Conservation (phyloP, 148 eudicot genomes). For the Dysphania ambrosioides region DNA sequence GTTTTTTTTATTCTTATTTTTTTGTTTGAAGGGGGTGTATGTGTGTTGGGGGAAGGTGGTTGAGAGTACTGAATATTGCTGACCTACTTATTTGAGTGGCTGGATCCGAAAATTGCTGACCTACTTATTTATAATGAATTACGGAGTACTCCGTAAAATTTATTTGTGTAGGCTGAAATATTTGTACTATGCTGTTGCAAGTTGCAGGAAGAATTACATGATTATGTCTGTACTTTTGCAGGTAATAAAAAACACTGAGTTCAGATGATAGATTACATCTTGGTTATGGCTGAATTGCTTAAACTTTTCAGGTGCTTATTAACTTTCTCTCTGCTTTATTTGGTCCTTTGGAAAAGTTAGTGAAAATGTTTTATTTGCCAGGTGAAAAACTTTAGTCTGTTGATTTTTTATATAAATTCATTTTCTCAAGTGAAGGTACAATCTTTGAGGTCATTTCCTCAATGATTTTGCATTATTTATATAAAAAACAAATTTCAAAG, state of each 20-base stretch:
- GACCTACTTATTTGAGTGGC: slow-evolving; percentile 15
- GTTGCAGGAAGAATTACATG: slow-evolving; percentile 10
- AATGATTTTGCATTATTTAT: slow-evolving; percentile 29
- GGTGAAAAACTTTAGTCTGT: not conserved
- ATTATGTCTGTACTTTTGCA: slow-evolving; percentile 31
- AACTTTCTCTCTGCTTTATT: not conserved
- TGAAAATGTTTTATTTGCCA: slow-evolving; percentile 7
- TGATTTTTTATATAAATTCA: slow-evolving; percentile 27
- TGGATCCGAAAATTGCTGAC: slow-evolving; percentile 21
- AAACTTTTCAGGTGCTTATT: not conserved
- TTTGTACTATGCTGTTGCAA: not conserved
- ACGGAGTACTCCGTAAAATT: no score
- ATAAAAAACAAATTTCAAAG: no score
- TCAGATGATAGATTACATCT: not conserved
- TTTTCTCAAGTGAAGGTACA: slow-evolving; percentile 16
- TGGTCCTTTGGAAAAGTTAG: slow-evolving; percentile 7
- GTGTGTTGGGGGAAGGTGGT: no score
- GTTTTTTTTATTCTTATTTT: no score
- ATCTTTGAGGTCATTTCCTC: slow-evolving; percentile 17
- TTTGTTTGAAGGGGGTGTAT: no score
- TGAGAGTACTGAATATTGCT: not conserved
- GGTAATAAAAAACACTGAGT: slow-evolving; percentile 11
- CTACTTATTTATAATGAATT: no score
- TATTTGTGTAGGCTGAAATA: not conserved
- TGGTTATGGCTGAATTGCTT: not conserved